Conservation (phyloP, 2,329 filamentous ascomycete species). For the Xylariaceae sp. region DNA sequence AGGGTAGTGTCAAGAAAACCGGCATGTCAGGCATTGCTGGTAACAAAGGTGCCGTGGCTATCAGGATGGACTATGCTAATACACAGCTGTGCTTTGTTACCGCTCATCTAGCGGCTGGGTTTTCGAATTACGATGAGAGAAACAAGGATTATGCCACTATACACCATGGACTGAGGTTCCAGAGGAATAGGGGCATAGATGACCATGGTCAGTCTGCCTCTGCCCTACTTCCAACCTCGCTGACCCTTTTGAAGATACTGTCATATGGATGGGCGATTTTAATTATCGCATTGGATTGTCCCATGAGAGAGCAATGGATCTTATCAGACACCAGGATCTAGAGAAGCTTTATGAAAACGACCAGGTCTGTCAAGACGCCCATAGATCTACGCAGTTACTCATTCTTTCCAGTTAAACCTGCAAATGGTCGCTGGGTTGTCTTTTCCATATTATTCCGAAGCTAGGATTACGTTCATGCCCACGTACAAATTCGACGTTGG, state of each 20-base stretch:
- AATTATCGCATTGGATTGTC: slow-evolving; percentile 92
- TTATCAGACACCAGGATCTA: slow-evolving; percentile 71
- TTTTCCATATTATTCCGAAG: slow-evolving; percentile 91
- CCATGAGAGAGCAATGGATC: slow-evolving; percentile 71
- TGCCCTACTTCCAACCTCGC: slow-evolving; percentile 4
- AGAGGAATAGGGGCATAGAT: slow-evolving; percentile 84
- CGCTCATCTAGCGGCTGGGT: slow-evolving; percentile 92
- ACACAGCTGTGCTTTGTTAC: slow-evolving; percentile 95
- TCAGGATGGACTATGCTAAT: slow-evolving; percentile 90
- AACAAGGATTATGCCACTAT: slow-evolving; percentile 93
- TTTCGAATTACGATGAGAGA: slow-evolving; percentile 93
- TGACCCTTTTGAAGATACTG: slow-evolving; percentile 51
- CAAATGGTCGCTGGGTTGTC: slow-evolving; percentile 92
- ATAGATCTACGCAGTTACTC: slow-evolving; percentile 4
- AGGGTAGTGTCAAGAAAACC: slow-evolving; percentile 90
- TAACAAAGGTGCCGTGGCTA: slow-evolving; percentile 96
- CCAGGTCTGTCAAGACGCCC: slow-evolving; percentile 54
- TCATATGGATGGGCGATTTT: slow-evolving; percentile 97
- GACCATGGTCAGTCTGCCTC: slow-evolving; percentile 64
- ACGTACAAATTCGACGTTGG: slow-evolving; percentile 96
- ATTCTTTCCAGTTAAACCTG: slow-evolving; percentile 66
- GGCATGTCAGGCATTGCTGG: slow-evolving; percentile 96
- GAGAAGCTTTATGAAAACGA: slow-evolving; percentile 86
- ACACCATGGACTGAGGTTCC: slow-evolving; percentile 81
- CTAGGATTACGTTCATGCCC: slow-evolving; percentile 80